Conservation (phyloP, 495 filamentous ascomycete genomes). For the Penicillium paradoxum region DNA sequence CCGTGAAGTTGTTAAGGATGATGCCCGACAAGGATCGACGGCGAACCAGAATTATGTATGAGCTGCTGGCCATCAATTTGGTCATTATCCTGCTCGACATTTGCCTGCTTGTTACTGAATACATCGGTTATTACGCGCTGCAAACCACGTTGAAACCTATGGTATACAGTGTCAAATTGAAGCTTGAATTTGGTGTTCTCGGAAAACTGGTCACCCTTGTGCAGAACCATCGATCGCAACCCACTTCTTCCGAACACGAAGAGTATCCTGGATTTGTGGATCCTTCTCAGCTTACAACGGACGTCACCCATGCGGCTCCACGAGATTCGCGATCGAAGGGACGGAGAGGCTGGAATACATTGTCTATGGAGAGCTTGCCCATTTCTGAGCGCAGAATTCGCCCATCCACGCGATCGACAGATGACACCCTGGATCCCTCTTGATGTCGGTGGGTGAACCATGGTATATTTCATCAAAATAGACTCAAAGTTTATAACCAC, state of each 20-base stretch:
- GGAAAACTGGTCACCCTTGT: slow-evolving; percentile 38
- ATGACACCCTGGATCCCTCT: slow-evolving; percentile 11
- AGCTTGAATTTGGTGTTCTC: slow-evolving; percentile 57
- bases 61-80: slow-evolving; percentile 53
- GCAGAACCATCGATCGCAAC: slow-evolving; percentile 27
- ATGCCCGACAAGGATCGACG: slow-evolving; percentile 36
- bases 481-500: not conserved
- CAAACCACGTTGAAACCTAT: slow-evolving; percentile 53
- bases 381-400: slow-evolving; percentile 24
- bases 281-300: slow-evolving; percentile 31
- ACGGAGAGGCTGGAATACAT: slow-evolving; percentile 22
- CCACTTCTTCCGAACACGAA: slow-evolving; percentile 32
- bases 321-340: slow-evolving; percentile 10
- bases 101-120: slow-evolving; percentile 52
- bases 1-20: slow-evolving; percentile 39
- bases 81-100: slow-evolving; percentile 52
- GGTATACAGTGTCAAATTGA: slow-evolving; percentile 60
- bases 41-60: slow-evolving; percentile 43
- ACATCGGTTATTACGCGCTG: slow-evolving; percentile 45
- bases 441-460: slow-evolving; percentile 4
- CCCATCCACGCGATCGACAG: slow-evolving; percentile 18
- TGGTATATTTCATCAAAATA: not conserved
- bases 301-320: slow-evolving; percentile 36
- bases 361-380: slow-evolving; percentile 34
- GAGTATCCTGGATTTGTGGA: slow-evolving; percentile 38